Base-by-base conservation (phyloP, 108 stramenopile genomes). In the Ochromonas danica region DNA sequence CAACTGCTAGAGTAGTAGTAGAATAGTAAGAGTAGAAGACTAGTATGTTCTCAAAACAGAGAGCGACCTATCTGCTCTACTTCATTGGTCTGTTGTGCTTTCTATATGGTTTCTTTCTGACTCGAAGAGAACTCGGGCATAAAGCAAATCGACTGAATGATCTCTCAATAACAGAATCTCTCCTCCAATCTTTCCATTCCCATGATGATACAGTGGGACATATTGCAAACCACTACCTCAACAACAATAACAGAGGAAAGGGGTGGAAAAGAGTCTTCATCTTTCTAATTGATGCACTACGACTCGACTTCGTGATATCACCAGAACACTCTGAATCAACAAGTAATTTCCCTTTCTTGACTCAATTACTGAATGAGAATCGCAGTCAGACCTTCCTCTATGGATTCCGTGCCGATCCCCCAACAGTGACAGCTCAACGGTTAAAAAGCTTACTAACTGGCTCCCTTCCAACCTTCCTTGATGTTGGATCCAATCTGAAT, bases 361-460 rank as follows among this genome's bases (percentile, higher is more conserved):
- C 43, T n/a, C 81, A 74, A 67, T 86, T 88, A 43, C 63, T 85
- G 1, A 40, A 61, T n/a, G 70, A 61, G 14, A 57, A 51, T 14
- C 42, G 70, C 10, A 17, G 36, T 35, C 31, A 62, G 40, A 82
- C 87, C 27, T 79, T 87, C 61, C 80, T 97, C 60, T 87, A 89
- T 62, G 90, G 89, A 74, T 98, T 98, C 72, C 92, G 92, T 1
- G 96, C 98, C 3, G 98, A 98, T 81, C 96, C 98, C 43, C 98
- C 98, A 1, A 98, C 98, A n/a, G 94, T 94, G 0, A 98, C 98
- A 0, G 95, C 96, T 94, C 98, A 98, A 82, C 89, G 98, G 40
- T 86, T 98, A 33, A 97, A 97, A 84, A 96, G 94, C 0, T 80
- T 98, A 28, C 95, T 95, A 62, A 96, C 96, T 0, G 98, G 98